Conservation (phyloP, 345 rosid species). For the Dovyalis caffra region DNA sequence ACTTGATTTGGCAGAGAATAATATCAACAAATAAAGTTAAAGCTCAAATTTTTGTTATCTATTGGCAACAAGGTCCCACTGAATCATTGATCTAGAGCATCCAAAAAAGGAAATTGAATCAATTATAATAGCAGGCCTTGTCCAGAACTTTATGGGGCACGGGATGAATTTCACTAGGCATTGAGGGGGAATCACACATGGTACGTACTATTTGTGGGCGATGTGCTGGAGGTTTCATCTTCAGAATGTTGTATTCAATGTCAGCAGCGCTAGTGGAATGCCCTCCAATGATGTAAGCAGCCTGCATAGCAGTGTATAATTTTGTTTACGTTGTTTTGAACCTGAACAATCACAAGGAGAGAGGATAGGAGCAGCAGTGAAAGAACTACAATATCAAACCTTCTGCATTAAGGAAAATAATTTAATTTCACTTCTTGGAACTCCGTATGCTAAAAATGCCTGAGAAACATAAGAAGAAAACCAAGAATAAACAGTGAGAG, state of each 20-base stretch:
- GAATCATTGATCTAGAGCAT: conserved; percentile 9
- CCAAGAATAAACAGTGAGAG: not conserved
- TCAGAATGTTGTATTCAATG: conserved; percentile 52
- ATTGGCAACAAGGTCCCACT: not conserved
- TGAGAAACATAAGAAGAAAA: conserved; percentile 31
- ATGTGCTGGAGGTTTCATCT: conserved; percentile 59
- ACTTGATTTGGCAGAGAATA: not conserved
- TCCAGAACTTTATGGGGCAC: not conserved
- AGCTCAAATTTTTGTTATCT: not conserved
- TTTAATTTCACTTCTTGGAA: conserved; percentile 89
- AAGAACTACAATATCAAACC: conserved; percentile 41
- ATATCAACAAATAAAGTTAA: conserved; percentile 2
- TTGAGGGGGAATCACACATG: conserved; percentile 6
- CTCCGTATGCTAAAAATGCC: conserved; percentile 97
- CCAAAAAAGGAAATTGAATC: not conserved
- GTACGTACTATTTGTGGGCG: conserved; percentile 57
- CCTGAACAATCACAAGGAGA: not conserved
- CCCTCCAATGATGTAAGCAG: conserved; percentile 62
- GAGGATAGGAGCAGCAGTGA: not conserved
- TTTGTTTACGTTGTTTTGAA: conserved; percentile 14
- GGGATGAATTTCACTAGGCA: not conserved
- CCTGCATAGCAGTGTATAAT: conserved; percentile 39
- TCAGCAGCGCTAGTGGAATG: conserved; percentile 53
- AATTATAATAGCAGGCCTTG: not conserved
- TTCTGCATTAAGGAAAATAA: conserved; percentile 94